phyloP scores from a whole-genome alignment of 495 filamentous ascomycete species.

The Hypomontagnella monticulosa region DNA sequence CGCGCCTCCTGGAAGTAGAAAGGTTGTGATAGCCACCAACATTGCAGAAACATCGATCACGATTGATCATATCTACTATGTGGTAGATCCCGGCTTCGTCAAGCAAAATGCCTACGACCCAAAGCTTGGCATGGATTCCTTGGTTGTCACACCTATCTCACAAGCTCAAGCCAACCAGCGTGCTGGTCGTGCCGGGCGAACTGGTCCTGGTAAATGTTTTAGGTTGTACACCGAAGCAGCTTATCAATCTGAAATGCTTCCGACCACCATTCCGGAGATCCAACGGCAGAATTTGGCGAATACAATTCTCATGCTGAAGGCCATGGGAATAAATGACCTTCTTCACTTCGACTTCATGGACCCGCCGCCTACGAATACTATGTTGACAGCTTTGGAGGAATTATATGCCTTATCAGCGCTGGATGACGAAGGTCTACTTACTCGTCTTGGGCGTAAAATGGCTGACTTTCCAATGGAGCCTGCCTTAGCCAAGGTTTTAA shows the following conservation, averaged over 20 bases:
- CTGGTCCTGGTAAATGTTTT: conserved; percentile 96
- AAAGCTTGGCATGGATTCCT: conserved; percentile 95
- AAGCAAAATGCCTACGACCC: conserved; percentile 98
- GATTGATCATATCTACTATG: conserved; percentile 97
- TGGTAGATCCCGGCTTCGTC: conserved; percentile 96
- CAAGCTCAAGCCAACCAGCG: conserved; percentile 97
- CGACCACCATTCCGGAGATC: conserved; percentile 94
- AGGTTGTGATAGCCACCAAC: conserved; percentile 98
- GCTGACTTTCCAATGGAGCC: conserved; percentile 96
- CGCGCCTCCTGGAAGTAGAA: conserved; percentile 84
- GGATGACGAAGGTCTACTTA: conserved; percentile 95
- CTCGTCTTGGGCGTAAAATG: conserved; percentile 93
- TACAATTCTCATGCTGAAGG: conserved; percentile 98
- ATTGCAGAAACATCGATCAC: conserved; percentile 98
- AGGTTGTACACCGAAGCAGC: conserved; percentile 95
- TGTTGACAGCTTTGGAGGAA: conserved; percentile 95
- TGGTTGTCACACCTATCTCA: conserved; percentile 94
- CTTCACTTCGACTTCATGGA: conserved; percentile 99
- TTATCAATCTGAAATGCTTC: conserved; percentile 96
- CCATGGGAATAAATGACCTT: conserved; percentile 98
- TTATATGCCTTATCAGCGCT: conserved; percentile 91
- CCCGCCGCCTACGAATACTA: conserved; percentile 94
- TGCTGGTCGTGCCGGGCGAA: conserved; percentile 91
- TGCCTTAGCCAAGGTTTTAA: conserved; percentile 86
- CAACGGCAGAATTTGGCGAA: conserved; percentile 93